phyloP scores from a whole-genome alignment of 352 stramenopile species.

The Pythium periplocum region DNA sequence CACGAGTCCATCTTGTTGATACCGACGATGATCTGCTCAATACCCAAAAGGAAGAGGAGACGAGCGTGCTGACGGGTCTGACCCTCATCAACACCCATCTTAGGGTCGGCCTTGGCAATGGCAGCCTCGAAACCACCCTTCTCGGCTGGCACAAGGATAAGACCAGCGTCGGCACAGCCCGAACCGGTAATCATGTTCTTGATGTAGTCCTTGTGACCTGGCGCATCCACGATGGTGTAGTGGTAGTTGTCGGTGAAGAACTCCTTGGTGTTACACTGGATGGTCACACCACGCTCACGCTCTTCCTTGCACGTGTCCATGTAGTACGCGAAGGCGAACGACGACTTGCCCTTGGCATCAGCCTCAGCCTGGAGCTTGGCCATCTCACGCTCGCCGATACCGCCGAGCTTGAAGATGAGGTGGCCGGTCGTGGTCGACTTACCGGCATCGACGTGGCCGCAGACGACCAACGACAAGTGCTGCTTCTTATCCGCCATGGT shows the following conservation, averaged over 20 bases:
- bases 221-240: conserved; percentile 98
- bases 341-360: conserved; percentile 93
- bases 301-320: conserved; percentile 98
- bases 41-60: conserved; percentile 44
- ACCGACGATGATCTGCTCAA: conserved; percentile 76
- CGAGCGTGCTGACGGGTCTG: conserved; percentile 96
- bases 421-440: conserved; percentile 99
- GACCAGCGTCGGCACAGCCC: conserved; percentile 96
- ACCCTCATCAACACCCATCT: conserved; percentile 64
- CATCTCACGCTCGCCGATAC: conserved; percentile 98
- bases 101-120: conserved; percentile 80
- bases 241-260: conserved; percentile 96
- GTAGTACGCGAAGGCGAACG: conserved; percentile 99
- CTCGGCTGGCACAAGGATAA: conserved; percentile 87
- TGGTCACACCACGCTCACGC: conserved; percentile 96
- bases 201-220: conserved; percentile 98
- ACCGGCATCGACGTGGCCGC: conserved; percentile 96
- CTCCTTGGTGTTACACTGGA: conserved; percentile 92
- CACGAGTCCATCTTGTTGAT: conserved; percentile 86
- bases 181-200: conserved; percentile 99
- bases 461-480: conserved; percentile 90
- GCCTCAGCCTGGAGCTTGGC: conserved; percentile 99
- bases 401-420: conserved; percentile 99
- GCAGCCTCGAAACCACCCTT: conserved; percentile 93
- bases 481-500: conserved; percentile 21